A percentile compares a stretch with the other conserved stretches of the same genome.
phyloP scores from a whole-genome alignment of 768 basidiomycete genomes.

The Mycena maculata region DNA sequence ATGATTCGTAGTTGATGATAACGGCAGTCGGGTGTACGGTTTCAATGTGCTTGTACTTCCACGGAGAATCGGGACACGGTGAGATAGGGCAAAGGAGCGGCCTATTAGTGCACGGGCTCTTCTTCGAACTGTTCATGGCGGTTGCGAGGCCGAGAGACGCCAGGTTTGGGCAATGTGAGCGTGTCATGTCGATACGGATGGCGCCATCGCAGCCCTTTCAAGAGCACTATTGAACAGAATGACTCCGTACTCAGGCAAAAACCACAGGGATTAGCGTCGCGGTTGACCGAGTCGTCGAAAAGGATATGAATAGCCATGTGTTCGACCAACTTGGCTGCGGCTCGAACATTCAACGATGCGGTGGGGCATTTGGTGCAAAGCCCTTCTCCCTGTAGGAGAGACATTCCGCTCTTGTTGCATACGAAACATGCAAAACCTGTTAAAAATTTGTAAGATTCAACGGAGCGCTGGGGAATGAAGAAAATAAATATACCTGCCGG shows the following conservation, averaged over 20 bases:
- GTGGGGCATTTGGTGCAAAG: constrained; percentile 1
- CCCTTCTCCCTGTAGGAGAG: neutral
- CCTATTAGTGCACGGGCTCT: too few species aligned
- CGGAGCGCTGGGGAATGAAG: too few species aligned
- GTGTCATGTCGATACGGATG: neutral
- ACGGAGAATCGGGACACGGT: too few species aligned
- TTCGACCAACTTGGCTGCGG: neutral
- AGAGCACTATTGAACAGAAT: neutral
- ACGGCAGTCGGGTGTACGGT: neutral
- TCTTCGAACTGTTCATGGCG: too few species aligned
- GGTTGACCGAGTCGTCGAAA: neutral
- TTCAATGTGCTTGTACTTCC: neutral
- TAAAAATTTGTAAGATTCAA: too few species aligned
- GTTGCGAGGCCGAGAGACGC: neutral
- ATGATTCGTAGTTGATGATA: neutral
- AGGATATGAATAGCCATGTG: constrained; percentile 16
- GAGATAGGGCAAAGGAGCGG: too few species aligned
- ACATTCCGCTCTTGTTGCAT: neutral
- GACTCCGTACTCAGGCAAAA: constrained; percentile 9
- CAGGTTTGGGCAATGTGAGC: constrained; percentile 1
- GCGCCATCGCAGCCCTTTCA: neutral
- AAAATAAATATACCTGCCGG: neutral
- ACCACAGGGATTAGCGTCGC: neutral
- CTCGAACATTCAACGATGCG: neutral
- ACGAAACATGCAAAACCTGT: constrained; percentile 9